Evolutionary conservation across 2,329 filamentous ascomycete species (phyloP).

Genomic region (Pestalotiopsis sp.): DNA sequence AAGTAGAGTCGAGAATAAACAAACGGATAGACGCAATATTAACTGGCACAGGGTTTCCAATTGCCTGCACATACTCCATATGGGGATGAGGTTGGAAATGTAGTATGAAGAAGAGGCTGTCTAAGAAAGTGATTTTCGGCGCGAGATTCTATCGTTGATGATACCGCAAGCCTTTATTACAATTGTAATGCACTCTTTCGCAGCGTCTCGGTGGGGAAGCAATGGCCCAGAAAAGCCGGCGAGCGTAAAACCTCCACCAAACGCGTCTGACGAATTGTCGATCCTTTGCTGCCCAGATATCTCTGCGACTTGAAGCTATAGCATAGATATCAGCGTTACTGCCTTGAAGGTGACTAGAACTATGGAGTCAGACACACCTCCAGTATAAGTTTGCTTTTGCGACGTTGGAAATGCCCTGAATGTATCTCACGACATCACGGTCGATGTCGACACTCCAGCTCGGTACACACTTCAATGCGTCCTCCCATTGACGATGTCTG

Average conservation of each 20-base stretch:
- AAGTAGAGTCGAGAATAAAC: no score
- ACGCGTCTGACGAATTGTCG: background rate
- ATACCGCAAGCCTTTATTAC: no score
- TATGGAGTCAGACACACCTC: slow-evolving; percentile 14
- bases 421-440: slow-evolving; percentile 10
- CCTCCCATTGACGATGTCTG: slow-evolving; percentile 17
- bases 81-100: no score
- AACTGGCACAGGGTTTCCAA: no score
- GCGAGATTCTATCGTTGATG: no score
- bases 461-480: slow-evolving; percentile 12
- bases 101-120: no score
- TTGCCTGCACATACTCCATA: no score
- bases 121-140: no score
- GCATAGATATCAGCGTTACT: background rate
- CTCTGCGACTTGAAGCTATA: background rate
- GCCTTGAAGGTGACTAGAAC: background rate
- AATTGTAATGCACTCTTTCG: no score
- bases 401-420: slow-evolving; percentile 15
- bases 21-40: no score
- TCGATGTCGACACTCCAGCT: slow-evolving; percentile 15
- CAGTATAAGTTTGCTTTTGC: slow-evolving; percentile 18
- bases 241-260: background rate
- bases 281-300: background rate
- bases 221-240: background rate
- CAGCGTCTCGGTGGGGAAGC: no score